These are phyloP conservation scores for Delphinella strobiligena DNA, from an alignment of 2,329 filamentous ascomycete genomes.

Conservation along the genomic window DNA sequence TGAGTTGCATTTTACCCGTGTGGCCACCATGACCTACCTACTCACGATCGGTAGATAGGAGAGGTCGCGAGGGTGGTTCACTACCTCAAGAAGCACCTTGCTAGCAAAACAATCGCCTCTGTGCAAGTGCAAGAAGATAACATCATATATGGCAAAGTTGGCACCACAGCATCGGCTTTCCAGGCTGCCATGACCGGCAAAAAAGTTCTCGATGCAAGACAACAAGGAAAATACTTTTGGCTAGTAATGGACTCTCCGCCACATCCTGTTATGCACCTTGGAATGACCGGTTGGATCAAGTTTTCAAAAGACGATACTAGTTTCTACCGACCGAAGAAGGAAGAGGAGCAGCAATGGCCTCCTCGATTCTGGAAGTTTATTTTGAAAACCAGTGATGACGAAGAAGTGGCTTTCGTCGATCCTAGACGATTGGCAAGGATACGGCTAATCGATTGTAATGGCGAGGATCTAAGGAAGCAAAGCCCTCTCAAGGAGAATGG, in stretches of 20 bases:
- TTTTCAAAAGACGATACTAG: slow-evolving; percentile 67
- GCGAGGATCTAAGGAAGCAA: slow-evolving; percentile 59
- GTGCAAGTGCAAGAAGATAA: slow-evolving; percentile 65
- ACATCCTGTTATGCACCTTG: slow-evolving; percentile 52
- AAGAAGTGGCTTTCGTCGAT: slow-evolving; percentile 70
- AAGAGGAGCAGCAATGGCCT: slow-evolving; percentile 59
- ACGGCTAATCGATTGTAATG: slow-evolving; percentile 69
- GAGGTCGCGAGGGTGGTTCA: slow-evolving; percentile 74
- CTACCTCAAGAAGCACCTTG: slow-evolving; percentile 69
- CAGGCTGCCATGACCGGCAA: slow-evolving; percentile 62
- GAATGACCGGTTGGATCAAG: slow-evolving; percentile 68
- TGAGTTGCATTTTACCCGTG: too few relatives aligned
- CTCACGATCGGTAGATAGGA: too few relatives aligned
- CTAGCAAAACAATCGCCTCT: slow-evolving; percentile 64
- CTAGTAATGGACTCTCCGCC: slow-evolving; percentile 66
- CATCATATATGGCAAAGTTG: slow-evolving; percentile 83
- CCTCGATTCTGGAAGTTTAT: slow-evolving; percentile 84
- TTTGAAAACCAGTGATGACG: slow-evolving; percentile 44
- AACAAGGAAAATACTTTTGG: slow-evolving; percentile 97
- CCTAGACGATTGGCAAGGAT: slow-evolving; percentile 67
- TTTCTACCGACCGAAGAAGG: slow-evolving; percentile 56
- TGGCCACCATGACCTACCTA: too few relatives aligned
- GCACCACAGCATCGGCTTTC: slow-evolving; percentile 65
- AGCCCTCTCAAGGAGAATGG: slow-evolving; percentile 83
- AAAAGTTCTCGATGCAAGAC: slow-evolving; percentile 58